These are phyloP conservation scores for Fusarium sp. DNA, from an alignment of 2,329 filamentous ascomycete species.

Conservation along the genomic window DNA sequence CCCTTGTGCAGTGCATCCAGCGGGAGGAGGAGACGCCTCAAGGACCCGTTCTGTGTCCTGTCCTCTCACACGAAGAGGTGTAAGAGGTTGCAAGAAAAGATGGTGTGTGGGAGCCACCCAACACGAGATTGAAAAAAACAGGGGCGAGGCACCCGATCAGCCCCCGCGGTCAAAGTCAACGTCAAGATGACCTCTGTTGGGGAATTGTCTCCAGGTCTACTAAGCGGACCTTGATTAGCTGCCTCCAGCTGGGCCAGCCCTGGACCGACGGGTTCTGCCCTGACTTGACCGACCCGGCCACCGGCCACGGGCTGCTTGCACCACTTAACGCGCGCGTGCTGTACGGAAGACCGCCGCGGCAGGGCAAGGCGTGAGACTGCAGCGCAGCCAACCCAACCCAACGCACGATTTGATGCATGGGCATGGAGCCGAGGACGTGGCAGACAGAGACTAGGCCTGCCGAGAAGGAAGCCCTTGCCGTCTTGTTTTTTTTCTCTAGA, in stretches of 20 bases:
- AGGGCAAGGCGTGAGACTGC: constrained; percentile 8
- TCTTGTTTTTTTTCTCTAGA: background rate
- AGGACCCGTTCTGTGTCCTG: background rate
- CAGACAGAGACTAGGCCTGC: constrained; percentile 27
- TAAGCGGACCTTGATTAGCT: constrained; percentile 6
- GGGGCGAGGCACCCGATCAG: constrained; percentile 22
- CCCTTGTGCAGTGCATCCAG: background rate
- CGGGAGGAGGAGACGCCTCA: background rate
- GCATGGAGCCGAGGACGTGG: constrained; percentile 30
- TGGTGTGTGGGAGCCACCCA: constrained; percentile 47
- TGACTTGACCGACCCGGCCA: constrained; percentile 6
- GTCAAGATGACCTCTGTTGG: constrained; percentile 31
- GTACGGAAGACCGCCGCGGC: background rate
- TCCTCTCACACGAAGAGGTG: constrained; percentile 1
- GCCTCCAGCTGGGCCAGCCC: constrained; percentile 6
- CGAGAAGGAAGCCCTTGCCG: constrained; percentile 8
- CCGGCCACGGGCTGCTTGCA: constrained; percentile 1
- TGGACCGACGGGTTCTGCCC: background rate
- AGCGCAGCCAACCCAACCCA: background rate
- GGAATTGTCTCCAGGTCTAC: constrained; percentile 8
- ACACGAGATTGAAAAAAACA: constrained; percentile 44
- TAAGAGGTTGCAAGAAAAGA: constrained; percentile 19
- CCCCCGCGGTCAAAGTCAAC: constrained; percentile 15
- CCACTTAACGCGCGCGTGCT: background rate
- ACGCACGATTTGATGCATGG: constrained; percentile 16